These are phyloP conservation scores for Pleurotus tuber-regium DNA, from an alignment of 768 basidiomycete species.

Conservation along the genomic window DNA sequence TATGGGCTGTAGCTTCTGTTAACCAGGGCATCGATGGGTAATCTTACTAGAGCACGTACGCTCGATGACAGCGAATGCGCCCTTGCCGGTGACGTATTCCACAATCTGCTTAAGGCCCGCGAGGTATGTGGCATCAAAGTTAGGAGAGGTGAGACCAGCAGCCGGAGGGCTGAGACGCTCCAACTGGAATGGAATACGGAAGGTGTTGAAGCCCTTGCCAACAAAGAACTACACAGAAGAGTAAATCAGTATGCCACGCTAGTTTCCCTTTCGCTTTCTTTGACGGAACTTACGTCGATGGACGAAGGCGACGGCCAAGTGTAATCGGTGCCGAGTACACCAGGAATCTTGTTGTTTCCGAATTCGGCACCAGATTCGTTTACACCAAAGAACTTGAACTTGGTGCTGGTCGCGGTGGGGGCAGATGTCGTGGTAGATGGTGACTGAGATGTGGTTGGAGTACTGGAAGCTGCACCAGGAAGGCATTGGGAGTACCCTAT, in stretches of 20 bases:
- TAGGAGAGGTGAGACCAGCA: conserved; percentile 48
- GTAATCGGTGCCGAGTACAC: conserved; percentile 40
- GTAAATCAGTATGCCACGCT: too few relatives aligned
- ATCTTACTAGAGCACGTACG: conserved; percentile 33
- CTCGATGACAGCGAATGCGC: conserved; percentile 54
- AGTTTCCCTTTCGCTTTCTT: too few relatives aligned
- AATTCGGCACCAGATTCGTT: conserved; percentile 65
- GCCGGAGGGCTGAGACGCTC: conserved; percentile 56
- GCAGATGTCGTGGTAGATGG: conserved; percentile 26
- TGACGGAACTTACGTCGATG: conserved; percentile 28
- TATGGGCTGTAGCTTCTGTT: conserved; percentile 43
- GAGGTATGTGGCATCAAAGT: conserved; percentile 51
- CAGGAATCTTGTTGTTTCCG: conserved; percentile 45
- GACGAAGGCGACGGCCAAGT: conserved; percentile 48
- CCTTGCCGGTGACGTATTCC: conserved; percentile 59
- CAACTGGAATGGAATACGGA: conserved; percentile 60
- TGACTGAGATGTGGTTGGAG: conserved; percentile 25
- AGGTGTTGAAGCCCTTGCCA: conserved; percentile 55
- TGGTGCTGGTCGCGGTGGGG: conserved; percentile 35
- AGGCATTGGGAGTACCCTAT: conserved; percentile 47
- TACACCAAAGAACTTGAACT: conserved; percentile 64
- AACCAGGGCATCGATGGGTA: neutral
- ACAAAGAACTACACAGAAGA: conserved; percentile 52
- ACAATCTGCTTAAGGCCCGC: conserved; percentile 51
- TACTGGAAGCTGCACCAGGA: conserved; percentile 27